Evolutionary conservation across 2,329 filamentous ascomycete species (phyloP), one percentile per base, ranked within the genome.

Genomic region (Lachnellula cervina): DNA sequence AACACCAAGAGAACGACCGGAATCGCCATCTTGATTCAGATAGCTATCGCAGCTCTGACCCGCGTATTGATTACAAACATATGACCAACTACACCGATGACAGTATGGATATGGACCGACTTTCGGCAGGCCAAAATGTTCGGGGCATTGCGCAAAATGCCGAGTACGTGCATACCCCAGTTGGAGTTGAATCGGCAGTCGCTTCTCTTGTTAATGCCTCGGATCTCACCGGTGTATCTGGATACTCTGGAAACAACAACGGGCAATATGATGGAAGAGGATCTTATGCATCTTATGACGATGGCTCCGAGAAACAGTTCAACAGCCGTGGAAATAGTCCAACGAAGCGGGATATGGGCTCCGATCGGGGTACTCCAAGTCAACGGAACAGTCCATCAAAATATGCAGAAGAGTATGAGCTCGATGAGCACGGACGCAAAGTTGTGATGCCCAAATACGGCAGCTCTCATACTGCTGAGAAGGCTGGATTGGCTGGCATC

Each of bases 151-250:
- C 81, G 43, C 84, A 85, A 11, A 96, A 89, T 63, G 87, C 90
- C 2, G 80, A 89, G 62, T 87, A 90, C 66, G 80, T 95, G 3
- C 84, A 91, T 64, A 85, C 83, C 1, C 83, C 82, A 2, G 68
- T 84, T 35, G 90, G 82, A 2, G 85, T 96, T 0, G 92, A 97
- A 71, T 97, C 92, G 14, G 89, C 88, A 9, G 92, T 97, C 11
- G 93, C 93, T 7, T 97, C 92, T 16, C 76, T 97, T 6, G 76
- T 86, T 1, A 87, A 94, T 64, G 90, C 91, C 17, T 93, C 90
- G 0, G 81, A 87, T 13, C 69, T 96, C 52, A 92, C 84, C 3
- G 75, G 73, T 14, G 78, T 77, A 9, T 86, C 83, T 13, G 77
- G 76, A 34, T 73, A 74, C 23, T 76, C 74, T 28, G 68, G 63